These are phyloP conservation scores for Stachybotrys elegans DNA, from an alignment of 2,329 filamentous ascomycete species.

Conservation along the genomic window DNA sequence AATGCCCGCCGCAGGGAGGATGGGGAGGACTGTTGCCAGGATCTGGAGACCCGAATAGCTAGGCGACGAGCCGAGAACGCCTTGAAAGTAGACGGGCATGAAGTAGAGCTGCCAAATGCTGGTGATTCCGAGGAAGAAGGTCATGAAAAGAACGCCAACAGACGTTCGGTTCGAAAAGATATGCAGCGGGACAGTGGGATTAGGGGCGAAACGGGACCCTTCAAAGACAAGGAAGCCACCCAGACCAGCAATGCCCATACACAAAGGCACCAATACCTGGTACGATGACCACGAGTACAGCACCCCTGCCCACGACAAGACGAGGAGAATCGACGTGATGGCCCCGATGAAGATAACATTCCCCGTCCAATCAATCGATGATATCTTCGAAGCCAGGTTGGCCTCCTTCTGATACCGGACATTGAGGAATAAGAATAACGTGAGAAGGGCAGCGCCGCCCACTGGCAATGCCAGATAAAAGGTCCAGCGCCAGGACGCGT, in stretches of 20 bases:
- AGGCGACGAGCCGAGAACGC: constrained; percentile 27
- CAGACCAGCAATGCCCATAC: constrained; percentile 34
- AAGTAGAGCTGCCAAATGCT: constrained; percentile 34
- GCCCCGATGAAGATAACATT: constrained; percentile 32
- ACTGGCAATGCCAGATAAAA: constrained; percentile 38
- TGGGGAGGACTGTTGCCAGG: constrained; percentile 22
- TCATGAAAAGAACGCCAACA: constrained; percentile 8
- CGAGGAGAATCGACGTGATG: constrained; percentile 38
- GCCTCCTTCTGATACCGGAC: constrained; percentile 12
- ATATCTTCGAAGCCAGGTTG: not conserved
- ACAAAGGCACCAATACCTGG: constrained; percentile 41
- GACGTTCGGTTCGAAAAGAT: constrained; percentile 40
- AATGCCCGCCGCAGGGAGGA: constrained; percentile 19
- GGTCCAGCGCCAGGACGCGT: constrained; percentile 35
- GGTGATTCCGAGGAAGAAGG: constrained; percentile 17
- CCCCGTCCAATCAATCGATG: constrained; percentile 34
- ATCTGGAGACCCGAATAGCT: constrained; percentile 24
- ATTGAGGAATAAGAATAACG: constrained; percentile 17
- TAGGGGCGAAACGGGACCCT: constrained; percentile 12
- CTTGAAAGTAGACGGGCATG: constrained; percentile 44
- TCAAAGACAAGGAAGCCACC: constrained; percentile 31
- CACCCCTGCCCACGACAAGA: constrained; percentile 47
- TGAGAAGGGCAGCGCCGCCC: constrained; percentile 13
- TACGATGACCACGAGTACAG: constrained; percentile 43
- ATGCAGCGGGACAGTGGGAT: constrained; percentile 35